These are phyloP conservation scores for Pestalotiopsis sp. DNA, from an alignment of 2,329 filamentous ascomycete genomes.

Conservation along the genomic window DNA sequence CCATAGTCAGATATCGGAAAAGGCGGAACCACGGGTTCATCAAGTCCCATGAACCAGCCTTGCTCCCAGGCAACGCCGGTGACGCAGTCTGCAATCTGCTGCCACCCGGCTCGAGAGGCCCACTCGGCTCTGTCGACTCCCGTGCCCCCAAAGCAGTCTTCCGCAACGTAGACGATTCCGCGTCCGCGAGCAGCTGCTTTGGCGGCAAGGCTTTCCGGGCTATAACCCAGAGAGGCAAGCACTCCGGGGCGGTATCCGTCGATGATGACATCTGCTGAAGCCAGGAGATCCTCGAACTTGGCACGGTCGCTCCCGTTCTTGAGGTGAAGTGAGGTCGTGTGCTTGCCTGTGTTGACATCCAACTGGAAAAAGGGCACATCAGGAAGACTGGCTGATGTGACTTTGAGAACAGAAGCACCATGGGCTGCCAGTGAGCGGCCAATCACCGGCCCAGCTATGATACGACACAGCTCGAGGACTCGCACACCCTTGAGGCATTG, in stretches of 20 bases:
- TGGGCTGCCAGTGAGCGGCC: conserved; percentile 74
- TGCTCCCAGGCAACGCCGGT: conserved; percentile 39
- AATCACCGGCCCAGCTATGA: conserved; percentile 77
- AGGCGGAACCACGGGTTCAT: conserved; percentile 67
- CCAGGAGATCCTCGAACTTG: conserved; percentile 61
- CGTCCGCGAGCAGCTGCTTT: conserved; percentile 57
- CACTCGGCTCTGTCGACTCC: conserved; percentile 53
- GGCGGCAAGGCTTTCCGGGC: conserved; percentile 54
- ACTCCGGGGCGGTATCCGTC: conserved; percentile 72
- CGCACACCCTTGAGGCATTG: conserved; percentile 62
- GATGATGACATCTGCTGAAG: conserved; percentile 66
- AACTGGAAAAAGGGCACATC: conserved; percentile 75
- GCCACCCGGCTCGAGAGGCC: conserved; percentile 68
- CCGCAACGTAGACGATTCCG: conserved; percentile 69
- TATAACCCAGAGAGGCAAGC: conserved; percentile 65
- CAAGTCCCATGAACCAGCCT: conserved; percentile 39
- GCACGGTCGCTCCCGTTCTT: conserved; percentile 54
- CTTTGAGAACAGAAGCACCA: conserved; percentile 73
- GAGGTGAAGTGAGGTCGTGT: conserved; percentile 65
- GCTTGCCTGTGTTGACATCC: conserved; percentile 74
- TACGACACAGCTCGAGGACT: conserved; percentile 74
- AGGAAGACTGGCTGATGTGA: conserved; percentile 68
- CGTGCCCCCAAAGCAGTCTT: conserved; percentile 72
- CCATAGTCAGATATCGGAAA: conserved; percentile 60
- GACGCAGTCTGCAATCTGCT: conserved; percentile 41